phyloP scores from a whole-genome alignment of 2,329 filamentous ascomycete species.

The Metarhizium robertsii region DNA sequence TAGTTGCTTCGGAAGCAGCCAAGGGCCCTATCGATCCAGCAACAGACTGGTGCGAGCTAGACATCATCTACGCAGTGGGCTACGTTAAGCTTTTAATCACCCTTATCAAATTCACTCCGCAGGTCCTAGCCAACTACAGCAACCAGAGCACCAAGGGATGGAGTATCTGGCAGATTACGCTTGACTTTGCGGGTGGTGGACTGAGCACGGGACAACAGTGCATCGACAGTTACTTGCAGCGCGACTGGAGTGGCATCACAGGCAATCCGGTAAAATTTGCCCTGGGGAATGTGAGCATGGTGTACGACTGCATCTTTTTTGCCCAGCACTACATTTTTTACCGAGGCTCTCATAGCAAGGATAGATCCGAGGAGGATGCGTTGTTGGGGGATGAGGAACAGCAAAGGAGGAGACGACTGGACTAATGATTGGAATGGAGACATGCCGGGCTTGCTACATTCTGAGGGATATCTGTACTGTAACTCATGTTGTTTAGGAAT shows the following conservation, averaged over 20 bases:
- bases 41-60: slow-evolving; percentile 51
- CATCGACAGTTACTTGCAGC: slow-evolving; percentile 76
- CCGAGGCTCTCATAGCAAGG: slow-evolving; percentile 9
- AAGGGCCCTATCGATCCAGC: slow-evolving; percentile 24
- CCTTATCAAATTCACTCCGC: slow-evolving; percentile 86
- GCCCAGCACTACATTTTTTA: slow-evolving; percentile 84
- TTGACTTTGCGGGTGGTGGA: slow-evolving; percentile 75
- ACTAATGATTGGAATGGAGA: not conserved
- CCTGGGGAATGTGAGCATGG: slow-evolving; percentile 73
- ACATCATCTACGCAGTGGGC: slow-evolving; percentile 59
- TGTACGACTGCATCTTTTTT: slow-evolving; percentile 83
- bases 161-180: slow-evolving; percentile 74
- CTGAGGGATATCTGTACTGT: not conserved
- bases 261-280: slow-evolving; percentile 89
- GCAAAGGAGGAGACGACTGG: not conserved
- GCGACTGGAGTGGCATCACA: slow-evolving; percentile 82
- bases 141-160: slow-evolving; percentile 81
- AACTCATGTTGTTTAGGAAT: no score
- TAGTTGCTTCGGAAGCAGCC: slow-evolving; percentile 31
- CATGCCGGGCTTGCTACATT: not conserved
- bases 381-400: slow-evolving; percentile 15
- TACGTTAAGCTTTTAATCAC: slow-evolving; percentile 88
- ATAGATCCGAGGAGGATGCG: slow-evolving; percentile 12
- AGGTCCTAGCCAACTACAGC: slow-evolving; percentile 73
- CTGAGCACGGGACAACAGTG: slow-evolving; percentile 73